Evolutionary conservation across 2,329 filamentous ascomycete species (phyloP).

Genomic region (Calonectria multiphialidica): DNA sequence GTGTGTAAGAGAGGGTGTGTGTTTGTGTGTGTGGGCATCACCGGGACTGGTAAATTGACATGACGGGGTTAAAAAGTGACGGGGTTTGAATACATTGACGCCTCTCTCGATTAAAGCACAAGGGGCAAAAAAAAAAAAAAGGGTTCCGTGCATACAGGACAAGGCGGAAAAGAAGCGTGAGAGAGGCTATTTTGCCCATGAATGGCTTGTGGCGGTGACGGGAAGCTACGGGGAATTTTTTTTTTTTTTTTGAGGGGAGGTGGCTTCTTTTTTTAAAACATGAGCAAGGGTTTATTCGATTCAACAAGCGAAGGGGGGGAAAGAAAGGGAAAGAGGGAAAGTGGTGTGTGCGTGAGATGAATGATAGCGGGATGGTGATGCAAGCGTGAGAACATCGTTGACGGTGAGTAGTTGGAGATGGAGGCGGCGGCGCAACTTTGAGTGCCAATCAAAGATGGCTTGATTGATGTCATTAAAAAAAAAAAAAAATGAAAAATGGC

Average conservation of each 20-base stretch:
- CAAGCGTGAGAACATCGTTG: background rate
- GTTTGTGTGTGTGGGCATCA: background rate
- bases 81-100: background rate
- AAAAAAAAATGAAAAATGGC: background rate
- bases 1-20: background rate
- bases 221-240: background rate
- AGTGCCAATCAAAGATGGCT: slow-evolving; percentile 10
- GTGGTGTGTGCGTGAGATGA: background rate
- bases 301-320: background rate
- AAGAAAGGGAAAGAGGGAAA: background rate
- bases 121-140: slow-evolving; percentile 24
- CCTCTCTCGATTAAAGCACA: slow-evolving; percentile 4
- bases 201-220: slow-evolving; percentile 19
- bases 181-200: background rate
- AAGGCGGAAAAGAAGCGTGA: background rate
- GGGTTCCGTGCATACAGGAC: slow-evolving; percentile 29
- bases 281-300: background rate
- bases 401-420: background rate
- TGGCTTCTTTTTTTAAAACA: background rate
- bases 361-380: background rate
- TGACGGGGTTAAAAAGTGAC: slow-evolving; percentile 1
- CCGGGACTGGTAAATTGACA: background rate
- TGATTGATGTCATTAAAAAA: slow-evolving; percentile 20
- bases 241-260: background rate
- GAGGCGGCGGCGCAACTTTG: background rate